Conservation (phyloP, 441 rosid genomes). For the Hypseocharis bilobata region DNA sequence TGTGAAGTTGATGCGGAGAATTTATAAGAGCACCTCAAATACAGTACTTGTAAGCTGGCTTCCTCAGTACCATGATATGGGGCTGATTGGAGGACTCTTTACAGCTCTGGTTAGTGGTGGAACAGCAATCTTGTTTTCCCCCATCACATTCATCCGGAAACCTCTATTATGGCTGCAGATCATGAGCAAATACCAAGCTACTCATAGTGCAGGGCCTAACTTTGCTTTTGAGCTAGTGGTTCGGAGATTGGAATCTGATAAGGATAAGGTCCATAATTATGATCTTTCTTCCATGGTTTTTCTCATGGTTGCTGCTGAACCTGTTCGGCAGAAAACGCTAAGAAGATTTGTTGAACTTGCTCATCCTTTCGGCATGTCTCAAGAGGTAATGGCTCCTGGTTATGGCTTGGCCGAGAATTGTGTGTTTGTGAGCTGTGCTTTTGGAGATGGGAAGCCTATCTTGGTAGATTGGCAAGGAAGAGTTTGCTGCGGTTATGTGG, state of each 20-base stretch:
- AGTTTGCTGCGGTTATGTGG: conserved; percentile 54
- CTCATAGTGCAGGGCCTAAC: conserved; percentile 70
- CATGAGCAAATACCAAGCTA: conserved; percentile 45
- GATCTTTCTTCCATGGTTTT: conserved; percentile 60
- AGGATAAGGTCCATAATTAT: conserved; percentile 28
- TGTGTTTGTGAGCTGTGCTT: conserved; percentile 65
- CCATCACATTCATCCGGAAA: conserved; percentile 49
- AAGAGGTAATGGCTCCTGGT: conserved; percentile 67
- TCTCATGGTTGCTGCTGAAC: conserved; percentile 73
- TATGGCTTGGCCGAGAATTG: conserved; percentile 73
- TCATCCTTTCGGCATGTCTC: conserved; percentile 46
- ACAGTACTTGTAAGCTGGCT: conserved; percentile 62
- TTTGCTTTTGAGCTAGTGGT: conserved; percentile 54
- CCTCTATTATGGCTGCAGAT: conserved; percentile 60
- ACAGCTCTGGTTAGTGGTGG: conserved; percentile 64
- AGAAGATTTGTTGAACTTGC: conserved; percentile 52
- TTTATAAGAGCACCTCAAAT: conserved; percentile 52
- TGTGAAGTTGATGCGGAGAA: conserved; percentile 49
- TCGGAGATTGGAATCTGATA: conserved; percentile 48
- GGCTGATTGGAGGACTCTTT: conserved; percentile 63
- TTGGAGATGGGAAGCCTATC: conserved; percentile 50
- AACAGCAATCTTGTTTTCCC: conserved; percentile 49
- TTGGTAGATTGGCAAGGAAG: conserved; percentile 62
- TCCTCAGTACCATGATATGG: conserved; percentile 78
- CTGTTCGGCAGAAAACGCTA: conserved; percentile 53